Percentiles rank a stretch among this genome's conserved stretches.
These are phyloP conservation scores for Truncatella angustata DNA, from an alignment of 2,329 filamentous ascomycete genomes.

Conservation along the genomic window DNA sequence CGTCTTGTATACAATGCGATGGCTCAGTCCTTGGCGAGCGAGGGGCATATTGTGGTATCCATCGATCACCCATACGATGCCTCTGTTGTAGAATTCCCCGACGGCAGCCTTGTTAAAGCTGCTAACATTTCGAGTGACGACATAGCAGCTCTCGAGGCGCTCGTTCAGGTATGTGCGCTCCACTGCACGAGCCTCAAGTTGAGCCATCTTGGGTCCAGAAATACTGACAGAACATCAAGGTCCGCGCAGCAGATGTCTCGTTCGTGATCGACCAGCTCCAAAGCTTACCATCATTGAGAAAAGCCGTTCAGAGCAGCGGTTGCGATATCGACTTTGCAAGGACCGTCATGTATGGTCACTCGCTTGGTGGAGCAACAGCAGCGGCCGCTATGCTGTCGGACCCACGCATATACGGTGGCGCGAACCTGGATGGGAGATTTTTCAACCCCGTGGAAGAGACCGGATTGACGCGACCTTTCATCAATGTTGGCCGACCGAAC, in stretches of 20 bases:
- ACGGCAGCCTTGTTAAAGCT: conserved; percentile 26
- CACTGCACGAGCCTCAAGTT: too few species aligned
- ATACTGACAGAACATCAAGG: neutral
- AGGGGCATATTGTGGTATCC: conserved; percentile 39
- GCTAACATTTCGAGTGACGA: conserved; percentile 13
- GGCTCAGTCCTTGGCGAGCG: conserved; percentile 36
- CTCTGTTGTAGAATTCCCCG: conserved; percentile 37
- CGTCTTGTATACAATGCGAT: conserved; percentile 38
- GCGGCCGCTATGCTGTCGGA: conserved; percentile 6
- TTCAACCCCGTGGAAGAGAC: conserved; percentile 25
- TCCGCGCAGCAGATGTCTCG: conserved; percentile 10
- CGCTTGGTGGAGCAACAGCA: conserved; percentile 10
- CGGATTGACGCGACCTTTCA: conserved; percentile 28
- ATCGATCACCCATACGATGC: conserved; percentile 45
- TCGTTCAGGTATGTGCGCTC: conserved; percentile 8
- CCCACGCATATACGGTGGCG: conserved; percentile 6
- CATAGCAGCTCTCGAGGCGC: conserved; percentile 2
- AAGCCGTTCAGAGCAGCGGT: neutral
- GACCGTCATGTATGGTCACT: conserved; percentile 13
- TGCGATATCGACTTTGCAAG: conserved; percentile 1
- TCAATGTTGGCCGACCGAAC: conserved; percentile 27
- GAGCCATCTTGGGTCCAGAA: neutral
- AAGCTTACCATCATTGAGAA: neutral
- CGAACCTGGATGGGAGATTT: conserved; percentile 8
- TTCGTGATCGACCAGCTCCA: conserved; percentile 13